Evolutionary conservation across 192 early-diverging fungal species (phyloP), one percentile per base, ranked within the genome.

Genomic region (Entomortierella chlamydospora): DNA sequence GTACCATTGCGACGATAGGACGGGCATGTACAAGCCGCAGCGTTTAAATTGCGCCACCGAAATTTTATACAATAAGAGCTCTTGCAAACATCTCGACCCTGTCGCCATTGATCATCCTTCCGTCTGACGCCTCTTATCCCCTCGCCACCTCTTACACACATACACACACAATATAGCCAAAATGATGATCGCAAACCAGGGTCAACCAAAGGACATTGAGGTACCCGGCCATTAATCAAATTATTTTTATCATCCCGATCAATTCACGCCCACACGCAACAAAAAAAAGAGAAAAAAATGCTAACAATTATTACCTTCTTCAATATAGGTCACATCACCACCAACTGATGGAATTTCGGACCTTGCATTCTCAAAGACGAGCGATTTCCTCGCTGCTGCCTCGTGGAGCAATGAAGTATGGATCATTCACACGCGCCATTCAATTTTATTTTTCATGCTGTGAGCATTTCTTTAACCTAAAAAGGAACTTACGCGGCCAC

Each of bases 341-440:
- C 95, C 95, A 28, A 72, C 86, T 31, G 95, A 97, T 78, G 76
- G 90, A 15, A 90, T 98, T 66, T 94, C 93, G 31, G 89, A 87
- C 54, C 69, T 99, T 18, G 63, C 88, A 39, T 99, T 96, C 76
- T 94, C 91, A 33, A 89, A 95, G 20, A 84, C 86, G 58, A 92
- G 91, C 11, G 95, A 98, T 80, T 91, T 90, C 41, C 84, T 99
- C 30, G 92, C 97, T 10, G 97, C 92, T 2, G 83, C 90, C 26
- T 95, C 94, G 15, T 99, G 97, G 95, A 96, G 96, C 72, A 94
- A 95, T 74, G 84, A 89, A 60, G 92, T 88, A 81, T 52, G 62
- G 43, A 28, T 29, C 10, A 41, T 39, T 37, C 34, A 37, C 34
- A 10, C 34, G 34, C 34, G 26, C 10, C 5, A 15, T 23, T 15